These are phyloP conservation scores for Oenanthe sinensis DNA, from an alignment of 129 eudicot species.

Conservation along the genomic window DNA sequence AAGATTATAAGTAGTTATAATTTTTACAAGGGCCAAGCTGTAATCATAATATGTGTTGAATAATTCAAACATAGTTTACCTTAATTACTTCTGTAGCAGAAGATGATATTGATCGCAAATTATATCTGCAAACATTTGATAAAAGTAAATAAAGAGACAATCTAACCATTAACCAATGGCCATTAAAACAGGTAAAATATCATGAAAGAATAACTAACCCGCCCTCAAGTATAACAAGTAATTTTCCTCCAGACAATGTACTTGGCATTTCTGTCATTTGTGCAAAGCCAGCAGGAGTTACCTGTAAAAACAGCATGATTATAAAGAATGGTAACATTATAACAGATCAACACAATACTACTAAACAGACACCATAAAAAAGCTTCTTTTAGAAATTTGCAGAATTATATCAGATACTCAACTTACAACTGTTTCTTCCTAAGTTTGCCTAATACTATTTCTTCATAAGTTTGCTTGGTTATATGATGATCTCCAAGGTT, in stretches of 20 bases:
- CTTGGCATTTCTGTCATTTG: conserved; percentile 84
- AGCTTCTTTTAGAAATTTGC: not conserved
- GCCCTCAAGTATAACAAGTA: conserved; percentile 96
- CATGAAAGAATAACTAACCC: conserved; percentile 51
- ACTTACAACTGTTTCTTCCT: not conserved
- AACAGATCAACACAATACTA: not conserved
- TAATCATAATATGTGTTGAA: not conserved
- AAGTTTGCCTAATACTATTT: not conserved
- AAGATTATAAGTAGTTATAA: not conserved
- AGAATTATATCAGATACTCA: not conserved
- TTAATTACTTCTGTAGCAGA: conserved; percentile 91
- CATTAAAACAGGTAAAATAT: not conserved
- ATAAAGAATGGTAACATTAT: not conserved
- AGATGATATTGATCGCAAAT: conserved; percentile 95
- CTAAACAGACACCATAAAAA: not conserved
- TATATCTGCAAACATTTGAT: conserved; percentile 51
- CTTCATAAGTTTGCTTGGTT: not conserved
- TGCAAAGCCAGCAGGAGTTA: conserved; percentile 92
- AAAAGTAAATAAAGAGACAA: not conserved
- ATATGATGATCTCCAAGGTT: not conserved
- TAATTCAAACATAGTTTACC: conserved; percentile 29
- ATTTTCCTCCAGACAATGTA: conserved; percentile 65
- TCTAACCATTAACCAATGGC: not conserved
- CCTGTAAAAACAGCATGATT: conserved; percentile 30
- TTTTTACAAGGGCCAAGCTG: not conserved